These are phyloP conservation scores for Bruguiera hainesii DNA, from an alignment of 441 rosid species.

Conservation along the genomic window DNA sequence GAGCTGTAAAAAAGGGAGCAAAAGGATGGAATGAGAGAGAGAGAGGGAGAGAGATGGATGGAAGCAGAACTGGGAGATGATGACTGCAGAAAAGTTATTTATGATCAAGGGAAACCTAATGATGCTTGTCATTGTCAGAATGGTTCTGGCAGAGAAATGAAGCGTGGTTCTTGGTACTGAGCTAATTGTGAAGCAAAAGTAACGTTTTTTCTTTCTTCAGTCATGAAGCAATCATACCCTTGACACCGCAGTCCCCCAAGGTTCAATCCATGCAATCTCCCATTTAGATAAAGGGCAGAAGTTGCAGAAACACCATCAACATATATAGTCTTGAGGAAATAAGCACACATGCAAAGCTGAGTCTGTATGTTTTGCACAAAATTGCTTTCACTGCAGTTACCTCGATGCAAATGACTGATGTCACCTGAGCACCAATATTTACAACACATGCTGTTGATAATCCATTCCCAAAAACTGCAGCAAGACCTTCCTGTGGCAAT, in stretches of 20 bases:
- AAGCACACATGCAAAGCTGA: background rate
- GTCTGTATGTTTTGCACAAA: slow-evolving; percentile 4
- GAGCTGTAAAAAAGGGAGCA: too few relatives aligned
- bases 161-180: background rate
- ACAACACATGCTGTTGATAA: slow-evolving; percentile 89
- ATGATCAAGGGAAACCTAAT: background rate
- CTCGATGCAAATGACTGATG: slow-evolving; percentile 88
- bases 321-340: background rate
- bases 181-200: background rate
- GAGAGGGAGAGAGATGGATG: too few relatives aligned
- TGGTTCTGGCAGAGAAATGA: background rate
- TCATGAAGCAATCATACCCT: background rate
- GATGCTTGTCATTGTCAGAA: background rate
- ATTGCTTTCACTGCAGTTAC: slow-evolving; percentile 34
- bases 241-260: background rate
- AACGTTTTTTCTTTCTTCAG: background rate
- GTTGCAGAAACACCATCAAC: background rate
- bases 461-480: slow-evolving; percentile 96
- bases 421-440: slow-evolving; percentile 89
- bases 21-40: background rate
- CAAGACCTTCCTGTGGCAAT: slow-evolving; percentile 72
- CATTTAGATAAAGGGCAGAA: background rate
- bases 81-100: background rate
- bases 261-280: background rate
- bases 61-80: background rate